Conservation (phyloP, 1,139 yeast species). For the Geotrichum europaeum region DNA sequence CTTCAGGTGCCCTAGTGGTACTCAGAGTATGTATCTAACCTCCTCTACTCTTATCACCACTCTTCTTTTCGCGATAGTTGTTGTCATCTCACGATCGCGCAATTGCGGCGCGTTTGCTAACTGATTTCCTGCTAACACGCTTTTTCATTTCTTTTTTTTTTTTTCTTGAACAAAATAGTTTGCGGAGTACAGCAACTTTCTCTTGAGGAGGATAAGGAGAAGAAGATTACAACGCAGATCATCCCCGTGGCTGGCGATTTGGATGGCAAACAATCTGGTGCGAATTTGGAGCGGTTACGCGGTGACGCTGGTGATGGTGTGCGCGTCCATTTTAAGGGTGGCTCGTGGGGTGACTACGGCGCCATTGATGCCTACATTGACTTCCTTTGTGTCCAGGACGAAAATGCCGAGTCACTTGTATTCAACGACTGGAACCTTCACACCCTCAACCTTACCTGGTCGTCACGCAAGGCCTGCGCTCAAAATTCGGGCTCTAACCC, state of each 20-base stretch:
- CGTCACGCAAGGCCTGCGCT: slow-evolving; percentile 40
- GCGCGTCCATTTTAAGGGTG: slow-evolving; percentile 46
- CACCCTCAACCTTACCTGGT: slow-evolving; percentile 33
- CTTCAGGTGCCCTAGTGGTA: slow-evolving; percentile 54
- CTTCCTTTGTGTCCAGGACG: slow-evolving; percentile 46
- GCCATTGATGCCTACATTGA: slow-evolving; percentile 47
- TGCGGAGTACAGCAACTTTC: slow-evolving; percentile 48
- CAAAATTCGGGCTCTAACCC: slow-evolving; percentile 17
- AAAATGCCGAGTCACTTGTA: slow-evolving; percentile 29
- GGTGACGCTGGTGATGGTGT: slow-evolving; percentile 41
- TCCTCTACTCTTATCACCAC: neutral
- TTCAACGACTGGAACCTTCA: slow-evolving; percentile 36
- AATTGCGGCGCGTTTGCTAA: neutral
- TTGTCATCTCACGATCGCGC: slow-evolving; percentile 25
- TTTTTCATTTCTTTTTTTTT: neutral
- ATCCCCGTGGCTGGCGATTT: slow-evolving; percentile 43
- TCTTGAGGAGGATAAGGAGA: slow-evolving; percentile 36
- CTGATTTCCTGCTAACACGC: neutral
- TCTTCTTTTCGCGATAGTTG: neutral
- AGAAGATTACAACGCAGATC: slow-evolving; percentile 47
- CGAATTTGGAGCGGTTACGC: slow-evolving; percentile 14
- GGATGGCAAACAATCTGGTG: slow-evolving; percentile 29
- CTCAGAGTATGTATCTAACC: slow-evolving; percentile 39
- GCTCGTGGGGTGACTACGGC: slow-evolving; percentile 63
- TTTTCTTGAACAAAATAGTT: slow-evolving; percentile 7